Conservation (phyloP, 2,329 filamentous ascomycete genomes). For the Aureobasidium sp. region DNA sequence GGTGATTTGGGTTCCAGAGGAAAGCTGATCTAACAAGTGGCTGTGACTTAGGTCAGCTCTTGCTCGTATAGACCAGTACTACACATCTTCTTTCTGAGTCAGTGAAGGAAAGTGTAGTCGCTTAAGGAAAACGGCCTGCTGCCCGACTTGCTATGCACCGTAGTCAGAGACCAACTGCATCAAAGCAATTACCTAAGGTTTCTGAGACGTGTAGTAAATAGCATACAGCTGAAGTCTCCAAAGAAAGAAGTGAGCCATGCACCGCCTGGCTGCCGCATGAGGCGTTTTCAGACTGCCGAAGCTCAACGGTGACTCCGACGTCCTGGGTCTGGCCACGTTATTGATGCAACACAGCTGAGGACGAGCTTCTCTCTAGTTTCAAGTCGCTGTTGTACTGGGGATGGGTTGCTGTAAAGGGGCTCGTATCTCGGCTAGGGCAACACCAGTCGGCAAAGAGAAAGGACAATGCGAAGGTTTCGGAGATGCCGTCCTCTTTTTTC, state of each 20-base stretch:
- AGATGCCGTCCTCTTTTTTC: neutral
- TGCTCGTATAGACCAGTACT: neutral
- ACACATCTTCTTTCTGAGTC: neutral
- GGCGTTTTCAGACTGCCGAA: neutral
- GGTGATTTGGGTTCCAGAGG: neutral
- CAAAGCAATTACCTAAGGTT: neutral
- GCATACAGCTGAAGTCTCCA: neutral
- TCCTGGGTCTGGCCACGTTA: neutral
- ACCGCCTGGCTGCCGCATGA: neutral
- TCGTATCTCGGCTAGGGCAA: neutral
- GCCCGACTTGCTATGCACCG: neutral
- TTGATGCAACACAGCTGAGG: neutral
- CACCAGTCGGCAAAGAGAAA: neutral
- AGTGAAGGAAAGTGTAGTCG: neutral
- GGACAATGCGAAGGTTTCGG: neutral
- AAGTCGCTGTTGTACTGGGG: neutral
- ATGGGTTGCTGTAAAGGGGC: neutral
- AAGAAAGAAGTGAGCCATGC: neutral
- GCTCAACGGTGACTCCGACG: neutral
- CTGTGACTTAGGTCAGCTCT: neutral
- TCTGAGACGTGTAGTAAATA: neutral
- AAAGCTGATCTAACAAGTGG: neutral
- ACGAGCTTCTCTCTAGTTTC: neutral
- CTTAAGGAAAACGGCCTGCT: neutral
- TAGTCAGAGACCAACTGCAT: neutral